Base-by-base conservation (phyloP, 2,329 filamentous ascomycete genomes). In the Cladophialophora immunda region DNA sequence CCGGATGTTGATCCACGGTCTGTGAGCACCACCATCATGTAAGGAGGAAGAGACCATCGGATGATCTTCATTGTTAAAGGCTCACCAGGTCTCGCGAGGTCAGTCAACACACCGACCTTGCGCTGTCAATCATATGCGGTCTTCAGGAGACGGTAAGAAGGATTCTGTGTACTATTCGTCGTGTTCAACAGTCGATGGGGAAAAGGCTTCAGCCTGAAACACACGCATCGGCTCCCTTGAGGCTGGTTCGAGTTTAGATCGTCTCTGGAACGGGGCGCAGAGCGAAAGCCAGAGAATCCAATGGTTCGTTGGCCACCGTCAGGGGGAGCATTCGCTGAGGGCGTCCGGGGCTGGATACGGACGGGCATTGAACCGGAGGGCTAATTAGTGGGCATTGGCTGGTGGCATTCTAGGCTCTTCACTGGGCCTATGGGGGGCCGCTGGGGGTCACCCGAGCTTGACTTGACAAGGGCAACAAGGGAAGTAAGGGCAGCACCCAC, bases 131-230 rank as follows among this genome's bases (percentile, higher is more conserved):
- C 17, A 36, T 22, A 53, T 61, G 58, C 58, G 32, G 45, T 29
- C 34, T 17, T 61, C 47, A 61, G 58, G 58, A 53, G 58, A 61
- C 8, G 30, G 8, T 29, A 19, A 7, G 17, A 17, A 50, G 45
- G 45, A 11, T 50, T 50, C 13, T 22, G 11, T 52, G 13, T 17
- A 60, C 17, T 22, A 50, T 58, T 60, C 17, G 56, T n/a, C 4
- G 8, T 47, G 41, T 30, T n/a, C 45, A 30, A 53, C 45, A 8
- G 54, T 2, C 1, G n/a, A 34, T 32, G 53, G 52, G 30, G 53
- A 30, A 55, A 54, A 19, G 27, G 53, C 53, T 55, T 55, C 53
- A 55, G 53, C 53, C 58, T 61, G 58, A 61, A 61, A 61, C 58
- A 53, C 45, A 22, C 4, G 27, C 4, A 32, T 32, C 6, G 53